Evolutionary conservation across 305 asterid genomes (phyloP).

Genomic region (Fraxinus sp.): DNA sequence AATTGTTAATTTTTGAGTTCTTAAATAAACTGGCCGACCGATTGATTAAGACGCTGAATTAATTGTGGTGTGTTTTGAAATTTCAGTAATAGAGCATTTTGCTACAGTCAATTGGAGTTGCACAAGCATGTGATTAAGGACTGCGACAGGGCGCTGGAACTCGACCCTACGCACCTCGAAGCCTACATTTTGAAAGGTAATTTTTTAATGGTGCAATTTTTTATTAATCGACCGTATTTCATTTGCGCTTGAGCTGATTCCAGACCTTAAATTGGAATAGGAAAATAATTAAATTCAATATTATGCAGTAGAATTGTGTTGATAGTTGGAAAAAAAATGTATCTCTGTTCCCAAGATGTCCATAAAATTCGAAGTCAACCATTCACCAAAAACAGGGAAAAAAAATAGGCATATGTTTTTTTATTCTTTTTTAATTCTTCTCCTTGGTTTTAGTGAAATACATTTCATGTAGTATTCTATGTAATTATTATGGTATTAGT

Average conservation of each 20-base stretch:
- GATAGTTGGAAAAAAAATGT: conserved; percentile 4
- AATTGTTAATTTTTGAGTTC: conserved; percentile 3
- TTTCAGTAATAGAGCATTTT: conserved; percentile 92
- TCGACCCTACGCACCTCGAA: conserved; percentile 78
- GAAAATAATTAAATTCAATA: conserved; percentile 7
- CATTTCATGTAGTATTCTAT: not conserved
- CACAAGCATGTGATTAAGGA: conserved; percentile 94
- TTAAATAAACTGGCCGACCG: not conserved
- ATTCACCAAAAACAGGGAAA: conserved; percentile 12
- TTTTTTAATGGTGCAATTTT: not conserved
- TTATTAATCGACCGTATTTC: not conserved
- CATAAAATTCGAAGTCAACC: conserved; percentile 23
- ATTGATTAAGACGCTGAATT: conserved; percentile 35
- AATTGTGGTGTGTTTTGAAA: conserved; percentile 16
- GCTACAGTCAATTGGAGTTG: conserved; percentile 97
- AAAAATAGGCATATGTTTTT: not conserved
- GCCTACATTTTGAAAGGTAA: conserved; percentile 87
- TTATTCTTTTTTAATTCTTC: not conserved
- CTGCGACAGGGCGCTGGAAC: conserved; percentile 85
- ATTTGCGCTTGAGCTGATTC: not conserved
- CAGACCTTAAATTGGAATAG: not conserved
- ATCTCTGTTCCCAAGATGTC: not conserved
- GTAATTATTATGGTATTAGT: not conserved
- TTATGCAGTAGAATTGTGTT: conserved; percentile 13
- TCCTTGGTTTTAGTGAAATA: not conserved